phyloP scores from a whole-genome alignment of 345 rosid genomes.

The Ceriops decandra region DNA sequence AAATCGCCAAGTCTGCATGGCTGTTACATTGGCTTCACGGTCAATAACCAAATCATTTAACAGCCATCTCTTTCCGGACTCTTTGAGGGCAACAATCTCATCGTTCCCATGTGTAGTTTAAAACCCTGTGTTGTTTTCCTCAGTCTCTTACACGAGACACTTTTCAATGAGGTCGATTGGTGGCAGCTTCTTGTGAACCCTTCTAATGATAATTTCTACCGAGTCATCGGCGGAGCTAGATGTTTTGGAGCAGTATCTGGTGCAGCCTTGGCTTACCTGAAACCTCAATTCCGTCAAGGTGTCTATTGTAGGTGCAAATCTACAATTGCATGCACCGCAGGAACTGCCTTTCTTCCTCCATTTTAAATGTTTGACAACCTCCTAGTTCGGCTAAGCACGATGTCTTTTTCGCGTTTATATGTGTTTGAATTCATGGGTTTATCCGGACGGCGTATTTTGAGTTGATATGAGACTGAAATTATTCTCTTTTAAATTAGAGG shows the following conservation, averaged over 20 bases:
- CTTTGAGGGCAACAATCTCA: conserved; percentile 18
- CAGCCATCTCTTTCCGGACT: conserved; percentile 23
- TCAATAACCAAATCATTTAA: conserved; percentile 38
- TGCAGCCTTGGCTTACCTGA: too few species aligned
- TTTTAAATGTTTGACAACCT: conserved; percentile 19
- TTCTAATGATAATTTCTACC: not conserved
- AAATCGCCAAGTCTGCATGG: conserved; percentile 31
- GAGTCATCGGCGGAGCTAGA: too few species aligned
- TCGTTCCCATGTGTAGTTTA: conserved; percentile 25
- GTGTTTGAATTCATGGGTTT: too few species aligned
- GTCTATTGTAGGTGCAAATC: too few species aligned
- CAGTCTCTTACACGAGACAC: conserved; percentile 29
- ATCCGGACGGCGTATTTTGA: too few species aligned
- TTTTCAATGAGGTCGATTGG: conserved; percentile 27
- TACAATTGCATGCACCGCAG: too few species aligned
- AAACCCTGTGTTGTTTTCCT: conserved; percentile 47
- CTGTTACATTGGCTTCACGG: conserved; percentile 38
- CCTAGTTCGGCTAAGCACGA: conserved; percentile 25
- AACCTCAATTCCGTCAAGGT: too few species aligned
- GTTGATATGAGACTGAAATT: too few species aligned
- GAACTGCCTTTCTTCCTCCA: too few species aligned
- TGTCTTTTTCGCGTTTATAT: too few species aligned
- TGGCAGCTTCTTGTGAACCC: conserved; percentile 47
- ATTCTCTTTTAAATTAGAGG: too few species aligned
- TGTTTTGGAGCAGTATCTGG: too few species aligned